Base-by-base conservation (phyloP, 1,139 yeast genomes). In the Wickerhamomyces sp. region DNA sequence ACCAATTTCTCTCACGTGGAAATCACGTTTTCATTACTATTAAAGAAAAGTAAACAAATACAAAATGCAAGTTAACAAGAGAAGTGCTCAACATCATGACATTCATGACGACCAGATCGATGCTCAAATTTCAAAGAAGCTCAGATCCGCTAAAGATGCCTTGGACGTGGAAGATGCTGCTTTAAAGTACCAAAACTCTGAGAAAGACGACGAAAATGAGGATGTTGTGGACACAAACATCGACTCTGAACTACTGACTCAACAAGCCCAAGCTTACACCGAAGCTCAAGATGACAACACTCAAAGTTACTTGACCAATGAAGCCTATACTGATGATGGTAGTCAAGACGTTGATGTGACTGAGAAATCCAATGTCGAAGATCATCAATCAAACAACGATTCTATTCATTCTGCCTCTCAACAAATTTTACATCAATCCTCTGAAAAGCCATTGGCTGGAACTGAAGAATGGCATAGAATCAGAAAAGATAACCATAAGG, bases 401-500 rank as follows among this genome's bases (percentile, higher is more conserved):
- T 61, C 56, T 45, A 37, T 59, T 52, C 41, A 57, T 33, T 35
- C 57, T 42, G 41, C 56, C 40, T 31, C 51, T 27, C 61, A 55
- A 18, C 56, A 51, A 27, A 43, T 48, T 23, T 36, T 56, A 2
- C 57, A 51, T 46, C 52, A 54, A 40, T 37, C 46, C 27, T 15
- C 49, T 34, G 49, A 52, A 8, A 59, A 54, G 34, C 82, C 73
- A 57, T 72, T 59, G 59, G 86, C 81, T 45, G 89, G 89, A 10
- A 70, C 88, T 23, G 94, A 85, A 31, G 96, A 88, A 65, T 90
- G 96, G 95, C 91, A 85, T 62, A 78, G 78, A 55, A 78, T 80
- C 62, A 79, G 97, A 57, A 83, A 87, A 58, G 88, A 87, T 58
- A 91, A 89, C 65, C 99, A 93, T 71, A 93, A 93, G 67, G 99